Conservation (phyloP, 805 yeast species). For the Cyberlindnera misumaiensis region DNA sequence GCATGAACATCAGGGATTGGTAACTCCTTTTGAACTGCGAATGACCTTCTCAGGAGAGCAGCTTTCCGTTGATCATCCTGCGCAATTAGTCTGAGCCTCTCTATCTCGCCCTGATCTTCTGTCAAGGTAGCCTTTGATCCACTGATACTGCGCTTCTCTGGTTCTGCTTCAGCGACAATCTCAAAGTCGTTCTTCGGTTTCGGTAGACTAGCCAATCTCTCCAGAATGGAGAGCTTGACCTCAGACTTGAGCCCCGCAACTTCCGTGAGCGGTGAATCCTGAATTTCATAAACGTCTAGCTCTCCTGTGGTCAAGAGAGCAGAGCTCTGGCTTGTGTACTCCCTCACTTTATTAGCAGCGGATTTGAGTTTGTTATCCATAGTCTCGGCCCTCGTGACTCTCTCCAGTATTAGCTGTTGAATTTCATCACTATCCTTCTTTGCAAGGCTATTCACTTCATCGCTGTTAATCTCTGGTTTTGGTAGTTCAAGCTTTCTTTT, state of each 20-base stretch:
- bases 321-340: conserved; percentile 31
- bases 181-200: conserved; percentile 43
- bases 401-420: conserved; percentile 6
- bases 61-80: conserved; percentile 10
- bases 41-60: conserved; percentile 35
- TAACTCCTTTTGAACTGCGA: conserved; percentile 39
- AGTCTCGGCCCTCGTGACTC: conserved; percentile 4
- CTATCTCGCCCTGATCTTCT: conserved; percentile 19
- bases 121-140: neutral
- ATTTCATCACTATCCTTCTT: conserved; percentile 12
- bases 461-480: conserved; percentile 25
- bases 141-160: conserved; percentile 9
- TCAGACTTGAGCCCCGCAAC: neutral
- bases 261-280: conserved; percentile 1
- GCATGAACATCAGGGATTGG: conserved; percentile 31
- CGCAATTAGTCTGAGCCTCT: conserved; percentile 11
- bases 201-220: conserved; percentile 29
- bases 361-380: conserved; percentile 14
- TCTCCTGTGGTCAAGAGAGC: conserved; percentile 22
- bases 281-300: conserved; percentile 5
- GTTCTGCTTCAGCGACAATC: conserved; percentile 28
- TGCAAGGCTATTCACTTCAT: conserved; percentile 10
- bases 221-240: conserved; percentile 6
- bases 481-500: conserved; percentile 26
- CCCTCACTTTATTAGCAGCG: conserved; percentile 34